A percentile compares a stretch with the other conserved stretches of the same genome.
These are phyloP conservation scores for Talaromyces nanjingensis DNA, from an alignment of 495 filamentous ascomycete species.

Conservation along the genomic window DNA sequence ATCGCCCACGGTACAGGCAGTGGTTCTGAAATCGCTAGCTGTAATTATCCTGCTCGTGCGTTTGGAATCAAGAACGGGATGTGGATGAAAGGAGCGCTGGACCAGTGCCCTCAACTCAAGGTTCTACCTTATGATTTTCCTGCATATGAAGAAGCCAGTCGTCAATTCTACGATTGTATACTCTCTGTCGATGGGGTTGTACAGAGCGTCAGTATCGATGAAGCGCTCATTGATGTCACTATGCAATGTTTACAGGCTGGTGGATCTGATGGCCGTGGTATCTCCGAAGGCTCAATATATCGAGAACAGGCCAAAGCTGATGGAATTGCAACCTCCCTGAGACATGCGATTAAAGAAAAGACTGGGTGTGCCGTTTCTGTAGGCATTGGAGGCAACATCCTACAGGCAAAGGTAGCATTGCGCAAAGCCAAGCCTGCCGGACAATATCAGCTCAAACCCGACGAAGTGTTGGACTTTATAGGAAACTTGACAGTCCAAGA, in stretches of 20 bases:
- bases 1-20: constrained; percentile 80
- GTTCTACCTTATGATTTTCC: constrained; percentile 89
- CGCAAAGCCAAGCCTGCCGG: constrained; percentile 93
- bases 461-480: constrained; percentile 70
- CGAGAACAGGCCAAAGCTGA: constrained; percentile 77
- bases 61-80: constrained; percentile 93
- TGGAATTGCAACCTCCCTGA: constrained; percentile 59
- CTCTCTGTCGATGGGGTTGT: constrained; percentile 72
- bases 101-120: constrained; percentile 78
- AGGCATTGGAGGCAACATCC: constrained; percentile 87
- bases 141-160: constrained; percentile 87
- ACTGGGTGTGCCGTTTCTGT: constrained; percentile 86
- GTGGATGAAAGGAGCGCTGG: constrained; percentile 92
- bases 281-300: constrained; percentile 67
- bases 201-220: constrained; percentile 95
- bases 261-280: constrained; percentile 59
- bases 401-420: constrained; percentile 84
- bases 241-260: constrained; percentile 55
- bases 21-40: constrained; percentile 92
- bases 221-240: constrained; percentile 79
- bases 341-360: constrained; percentile 59
- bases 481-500: constrained; percentile 67
- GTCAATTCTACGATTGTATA: constrained; percentile 78
- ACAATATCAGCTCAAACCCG: constrained; percentile 77
- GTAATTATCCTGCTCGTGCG: constrained; percentile 84